Conservation (phyloP, 106 monocot genomes). For the Dactylorhiza incarnata region DNA sequence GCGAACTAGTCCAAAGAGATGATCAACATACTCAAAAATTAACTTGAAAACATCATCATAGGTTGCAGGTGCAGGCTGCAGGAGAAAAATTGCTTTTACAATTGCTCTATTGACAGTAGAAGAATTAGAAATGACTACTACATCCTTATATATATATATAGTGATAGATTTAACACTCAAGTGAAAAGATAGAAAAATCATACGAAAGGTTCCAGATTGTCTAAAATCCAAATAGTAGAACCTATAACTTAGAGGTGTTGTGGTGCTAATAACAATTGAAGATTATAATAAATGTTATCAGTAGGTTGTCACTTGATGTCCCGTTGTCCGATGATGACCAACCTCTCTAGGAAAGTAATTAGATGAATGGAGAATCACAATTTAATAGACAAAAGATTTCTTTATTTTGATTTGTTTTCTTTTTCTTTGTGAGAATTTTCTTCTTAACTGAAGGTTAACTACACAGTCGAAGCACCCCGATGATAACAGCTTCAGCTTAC, state of each 20-base stretch:
- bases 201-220: neutral
- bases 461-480: neutral
- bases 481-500: neutral
- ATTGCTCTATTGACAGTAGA: neutral
- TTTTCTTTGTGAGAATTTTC: neutral
- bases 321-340: neutral
- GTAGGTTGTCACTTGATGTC: neutral
- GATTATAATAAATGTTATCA: neutral
- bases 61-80: slow-evolving; percentile 72
- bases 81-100: slow-evolving; percentile 5
- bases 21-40: slow-evolving; percentile 86
- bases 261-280: neutral
- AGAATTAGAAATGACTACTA: neutral
- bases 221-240: neutral
- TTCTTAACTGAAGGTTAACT: neutral
- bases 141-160: neutral
- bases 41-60: slow-evolving; percentile 88
- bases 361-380: neutral
- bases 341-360: neutral
- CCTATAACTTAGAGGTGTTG: neutral
- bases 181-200: neutral
- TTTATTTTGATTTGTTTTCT: neutral
- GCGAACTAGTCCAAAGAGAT: slow-evolving; percentile 72
- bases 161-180: neutral
- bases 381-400: neutral